Base-by-base conservation (phyloP, 2,329 filamentous ascomycete species). In the Lithohypha guttulata region DNA sequence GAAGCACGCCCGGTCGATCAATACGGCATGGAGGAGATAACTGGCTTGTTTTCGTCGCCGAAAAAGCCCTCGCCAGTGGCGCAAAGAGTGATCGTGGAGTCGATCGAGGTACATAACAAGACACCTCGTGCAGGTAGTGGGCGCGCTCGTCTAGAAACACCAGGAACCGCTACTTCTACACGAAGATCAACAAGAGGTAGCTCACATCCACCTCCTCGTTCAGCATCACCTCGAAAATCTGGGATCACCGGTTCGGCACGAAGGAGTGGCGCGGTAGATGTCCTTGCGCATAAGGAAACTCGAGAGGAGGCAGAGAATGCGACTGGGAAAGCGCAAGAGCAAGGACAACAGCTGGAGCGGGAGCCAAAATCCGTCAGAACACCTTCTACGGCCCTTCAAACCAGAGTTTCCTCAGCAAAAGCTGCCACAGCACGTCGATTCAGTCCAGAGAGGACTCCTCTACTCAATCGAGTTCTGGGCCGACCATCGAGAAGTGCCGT, bases 1-100 rank as follows among this genome's bases (percentile, higher is more conserved):
- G 75, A 77, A 53, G 84, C 94, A 40, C 84, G 84, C 37, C 68
- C 79, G 44, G 81, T 85, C 63, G 89, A 96, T 62, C 86, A 93
- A 58, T 70, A 94, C 69, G 91, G 89, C 59, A 78, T 98, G 67
- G 85, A 95, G 58, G 81, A 84, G 23, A 73, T 94, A 42, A 83
- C 89, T 23, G 76, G 77, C 50, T 76, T 96, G 49, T 94, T 94
- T 60, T 95, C 87, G 6, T 94, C 87, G 14, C 86, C 87, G 10
- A 73, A 76, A 49, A 82, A 79, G 53, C 63, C 60, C 39, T 71
- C 69, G n/a, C 64, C 68, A 1, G 45, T 53, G 15, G 26, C 19
- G 18, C 26, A 33, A 7, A 25, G n/a, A 26, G 38, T 40, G 4
- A 22, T 46, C 6, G 32, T 48, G 42, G 39, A 49, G 17, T 43